These are phyloP conservation scores for Monosporascus sp. DNA, from an alignment of 2,329 filamentous ascomycete species.

Conservation along the genomic window DNA sequence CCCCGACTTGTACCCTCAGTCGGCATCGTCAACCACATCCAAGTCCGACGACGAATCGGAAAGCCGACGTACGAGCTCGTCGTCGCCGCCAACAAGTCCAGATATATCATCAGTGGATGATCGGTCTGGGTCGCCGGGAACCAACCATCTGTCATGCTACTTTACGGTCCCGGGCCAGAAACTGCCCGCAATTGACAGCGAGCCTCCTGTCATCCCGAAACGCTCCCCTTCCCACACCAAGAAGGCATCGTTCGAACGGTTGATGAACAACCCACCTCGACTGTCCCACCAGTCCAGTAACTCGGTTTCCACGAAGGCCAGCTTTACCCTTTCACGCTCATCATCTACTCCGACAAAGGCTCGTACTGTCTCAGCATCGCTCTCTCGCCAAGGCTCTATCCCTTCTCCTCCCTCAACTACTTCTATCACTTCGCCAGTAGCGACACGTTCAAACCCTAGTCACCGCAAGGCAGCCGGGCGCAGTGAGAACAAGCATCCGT, in stretches of 20 bases:
- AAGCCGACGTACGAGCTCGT: constrained; percentile 48
- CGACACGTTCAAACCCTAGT: constrained; percentile 16
- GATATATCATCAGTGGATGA: constrained; percentile 55
- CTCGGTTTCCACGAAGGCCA: constrained; percentile 51
- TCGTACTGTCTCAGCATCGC: constrained; percentile 37
- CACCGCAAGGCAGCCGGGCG: constrained; percentile 22
- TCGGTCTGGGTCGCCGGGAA: constrained; percentile 51
- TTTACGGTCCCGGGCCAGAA: constrained; percentile 51
- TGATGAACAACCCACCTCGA: constrained; percentile 56
- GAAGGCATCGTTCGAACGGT: constrained; percentile 67
- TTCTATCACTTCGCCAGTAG: constrained; percentile 25
- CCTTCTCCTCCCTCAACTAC: constrained; percentile 26
- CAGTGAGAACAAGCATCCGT: constrained; percentile 50
- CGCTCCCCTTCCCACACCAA: constrained; percentile 86
- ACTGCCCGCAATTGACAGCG: constrained; percentile 37
- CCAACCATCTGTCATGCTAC: constrained; percentile 64
- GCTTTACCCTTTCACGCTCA: constrained; percentile 51
- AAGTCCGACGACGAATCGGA: constrained; percentile 71
- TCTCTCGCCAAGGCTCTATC: constrained; percentile 25
- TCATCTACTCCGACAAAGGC: constrained; percentile 52
- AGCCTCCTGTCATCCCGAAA: constrained; percentile 66
- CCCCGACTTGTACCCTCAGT: constrained; percentile 62
- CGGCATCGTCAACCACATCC: constrained; percentile 44
- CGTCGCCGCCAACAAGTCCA: constrained; percentile 63
- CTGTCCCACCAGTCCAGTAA: constrained; percentile 49